Base-by-base conservation (phyloP, 2,329 filamentous ascomycete genomes). In the Talaromyces sp. region DNA sequence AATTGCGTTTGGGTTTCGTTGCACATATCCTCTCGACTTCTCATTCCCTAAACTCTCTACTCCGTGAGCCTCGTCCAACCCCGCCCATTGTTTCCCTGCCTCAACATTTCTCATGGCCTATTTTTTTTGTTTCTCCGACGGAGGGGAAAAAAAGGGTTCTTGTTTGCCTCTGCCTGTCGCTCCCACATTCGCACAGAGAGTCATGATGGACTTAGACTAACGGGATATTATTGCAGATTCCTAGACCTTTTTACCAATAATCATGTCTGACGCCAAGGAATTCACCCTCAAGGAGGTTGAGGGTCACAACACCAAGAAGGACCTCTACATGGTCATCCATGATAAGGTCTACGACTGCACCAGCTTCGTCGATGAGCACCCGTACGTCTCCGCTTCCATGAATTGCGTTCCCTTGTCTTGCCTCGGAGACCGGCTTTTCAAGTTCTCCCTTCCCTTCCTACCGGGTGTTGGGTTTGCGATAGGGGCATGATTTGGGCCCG, bases 321-420 rank as follows among this genome's bases (percentile, higher is more conserved):
- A 97, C 75, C 80, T 96, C 61, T 96, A 83, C 80, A 74, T 97
- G 69, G 88, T 97, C 60, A 86, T 99, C 68, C 90, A 97, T 80
- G 92, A 96, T 77, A 96, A 96, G 82, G 87, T 99, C 80, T 99
- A 97, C 85, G 85, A 97, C 76, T 77, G 82, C 72, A 84, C 86
- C 69, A 88, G 87, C 76, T 99, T 99, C 77, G 82, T 97, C 65
- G 93, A 97, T 73, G 94, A 99, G 86, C 94, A 99, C 77, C 94
- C 94, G 85, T 88, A 85, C 63, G 84, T 84, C 6, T n/a, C 29
- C 27, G 6, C n/a, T n/a, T 17, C 29, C 14, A 29, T 13, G 19
- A 13, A 43, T 19, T 19, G 19, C 13, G 3, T 24, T 11, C 27
- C 27, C 10, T 10, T 6, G 16, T 8, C n/a, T n/a, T n/a, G n/a